Base-by-base conservation (phyloP, 495 filamentous ascomycete genomes). In the Penicillium nucicola region DNA sequence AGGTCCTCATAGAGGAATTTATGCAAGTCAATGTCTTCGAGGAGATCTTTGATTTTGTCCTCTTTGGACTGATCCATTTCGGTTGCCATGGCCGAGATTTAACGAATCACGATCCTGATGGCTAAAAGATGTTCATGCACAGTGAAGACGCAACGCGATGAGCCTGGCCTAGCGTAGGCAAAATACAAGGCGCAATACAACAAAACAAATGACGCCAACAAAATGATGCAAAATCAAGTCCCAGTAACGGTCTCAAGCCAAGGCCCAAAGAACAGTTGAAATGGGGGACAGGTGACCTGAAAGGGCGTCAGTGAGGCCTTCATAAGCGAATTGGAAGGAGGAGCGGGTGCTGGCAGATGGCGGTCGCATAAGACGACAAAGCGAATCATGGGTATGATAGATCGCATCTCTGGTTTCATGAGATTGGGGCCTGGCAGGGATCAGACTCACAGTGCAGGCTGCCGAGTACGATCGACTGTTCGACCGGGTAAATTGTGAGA, bases 1-100 rank as follows among this genome's bases (percentile, higher is more conserved):
- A 73, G 57, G 14, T 66, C 67, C 4, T 56, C 50, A 6, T 69
- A 58, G 25, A 76, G 56, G 13, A 67, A 63, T 41, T 58, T 57
- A 30, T 72, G 62, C 10, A 70, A 57, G 14, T 60, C 59, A 23
- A 74, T 45, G 13, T 75, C 71, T 23, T 68, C 65, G 8, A 58
- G 19, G 4, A 72, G 37, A 18, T 61, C 58, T 45, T 64, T 56
- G 32, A 68, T 50, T 22, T 51, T 35, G 20, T 53, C 50, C 40
- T 57, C 28, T n/a, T 46, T 12, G 36, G 43, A 38, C 52, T 42
- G 41, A 17, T 34, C 28, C n/a, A 10, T 15, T 17, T 50, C 36
- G 1, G 52, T 11, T 18, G 52, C 54, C 60, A 61, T 61, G 23
- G 23, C 18, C 25, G 10, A 8, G 10, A 9, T 28, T 28, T 8